Percentiles rank a stretch among this genome's conserved stretches.
These are phyloP conservation scores for Ceratocystis eucalypticola DNA, from an alignment of 2,329 filamentous ascomycete species.

Conservation along the genomic window DNA sequence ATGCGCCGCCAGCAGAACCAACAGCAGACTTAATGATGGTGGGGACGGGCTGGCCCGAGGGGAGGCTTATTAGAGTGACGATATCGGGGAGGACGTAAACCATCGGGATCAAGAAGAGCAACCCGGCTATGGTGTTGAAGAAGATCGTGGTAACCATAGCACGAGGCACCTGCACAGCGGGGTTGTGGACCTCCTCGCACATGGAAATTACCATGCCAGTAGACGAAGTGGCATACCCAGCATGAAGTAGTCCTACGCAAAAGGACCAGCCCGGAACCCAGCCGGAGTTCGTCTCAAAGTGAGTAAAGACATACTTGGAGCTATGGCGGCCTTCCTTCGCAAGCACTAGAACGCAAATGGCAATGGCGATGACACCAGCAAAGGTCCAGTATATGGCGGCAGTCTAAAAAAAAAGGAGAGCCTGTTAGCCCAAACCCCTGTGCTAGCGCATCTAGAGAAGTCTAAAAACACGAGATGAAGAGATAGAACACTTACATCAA, in stretches of 20 bases:
- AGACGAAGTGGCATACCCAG: slow-evolving; percentile 59
- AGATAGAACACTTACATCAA: slow-evolving; percentile 46
- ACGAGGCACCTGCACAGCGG: slow-evolving; percentile 54
- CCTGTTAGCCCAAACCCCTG: not conserved
- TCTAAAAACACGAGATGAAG: not conserved
- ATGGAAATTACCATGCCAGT: slow-evolving; percentile 72
- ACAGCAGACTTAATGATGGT: slow-evolving; percentile 50
- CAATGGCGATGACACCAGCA: slow-evolving; percentile 51
- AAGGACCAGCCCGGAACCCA: slow-evolving; percentile 62
- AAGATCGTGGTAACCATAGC: slow-evolving; percentile 56
- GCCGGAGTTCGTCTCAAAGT: slow-evolving; percentile 55
- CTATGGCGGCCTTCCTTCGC: slow-evolving; percentile 54
- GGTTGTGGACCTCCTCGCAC: slow-evolving; percentile 58
- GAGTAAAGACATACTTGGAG: slow-evolving; percentile 50
- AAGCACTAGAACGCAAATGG: slow-evolving; percentile 48
- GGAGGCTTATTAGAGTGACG: slow-evolving; percentile 37
- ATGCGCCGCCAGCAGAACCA: slow-evolving; percentile 46
- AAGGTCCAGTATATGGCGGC: slow-evolving; percentile 66
- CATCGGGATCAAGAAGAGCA: slow-evolving; percentile 55
- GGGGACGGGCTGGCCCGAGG: slow-evolving; percentile 49
- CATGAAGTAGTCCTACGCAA: slow-evolving; percentile 57
- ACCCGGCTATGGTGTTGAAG: slow-evolving; percentile 52
- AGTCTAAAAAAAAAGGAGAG: slow-evolving; percentile 34
- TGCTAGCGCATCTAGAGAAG: not conserved
- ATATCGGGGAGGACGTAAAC: slow-evolving; percentile 57